Percentiles rank a stretch among this genome's conserved stretches.
Conservation (phyloP, 768 basidiomycete species). For the Cyclocybe aegerita region DNA sequence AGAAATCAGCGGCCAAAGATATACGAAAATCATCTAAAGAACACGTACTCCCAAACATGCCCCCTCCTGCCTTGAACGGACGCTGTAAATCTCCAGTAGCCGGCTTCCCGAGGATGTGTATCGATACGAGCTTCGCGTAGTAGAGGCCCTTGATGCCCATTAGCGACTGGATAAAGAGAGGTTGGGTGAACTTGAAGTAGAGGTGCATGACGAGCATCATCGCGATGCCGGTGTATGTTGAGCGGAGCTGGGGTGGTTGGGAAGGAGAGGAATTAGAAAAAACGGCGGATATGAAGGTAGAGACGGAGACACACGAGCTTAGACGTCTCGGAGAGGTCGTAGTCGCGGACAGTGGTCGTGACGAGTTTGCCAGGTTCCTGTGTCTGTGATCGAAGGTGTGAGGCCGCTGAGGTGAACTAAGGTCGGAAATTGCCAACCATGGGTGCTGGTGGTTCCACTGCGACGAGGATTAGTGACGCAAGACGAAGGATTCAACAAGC, state of each 20-base stretch:
- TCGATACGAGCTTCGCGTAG: slow-evolving; percentile 81
- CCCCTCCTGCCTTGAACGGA: slow-evolving; percentile 72
- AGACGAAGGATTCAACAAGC: neutral
- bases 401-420: neutral
- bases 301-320: slow-evolving; percentile 54
- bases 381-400: slow-evolving; percentile 34
- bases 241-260: slow-evolving; percentile 46
- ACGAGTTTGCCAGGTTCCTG: slow-evolving; percentile 70
- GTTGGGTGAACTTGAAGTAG: slow-evolving; percentile 95
- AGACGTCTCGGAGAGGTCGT: slow-evolving; percentile 86
- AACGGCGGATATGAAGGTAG: neutral
- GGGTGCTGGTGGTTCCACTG: slow-evolving; percentile 74
- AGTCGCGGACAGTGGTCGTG: slow-evolving; percentile 92
- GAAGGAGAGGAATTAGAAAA: neutral
- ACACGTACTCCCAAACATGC: slow-evolving; percentile 69
- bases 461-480: slow-evolving; percentile 5
- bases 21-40: neutral
- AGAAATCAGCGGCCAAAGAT: no score
- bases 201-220: slow-evolving; percentile 93
- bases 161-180: slow-evolving; percentile 91
- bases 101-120: slow-evolving; percentile 77
- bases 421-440: slow-evolving; percentile 58
- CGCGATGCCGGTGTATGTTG: slow-evolving; percentile 70
- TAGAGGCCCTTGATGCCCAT: slow-evolving; percentile 93
- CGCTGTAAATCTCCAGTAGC: slow-evolving; percentile 87